Evolutionary conservation across 768 basidiomycete species (phyloP).

Genomic region (Macrolepiota dolichaula): DNA sequence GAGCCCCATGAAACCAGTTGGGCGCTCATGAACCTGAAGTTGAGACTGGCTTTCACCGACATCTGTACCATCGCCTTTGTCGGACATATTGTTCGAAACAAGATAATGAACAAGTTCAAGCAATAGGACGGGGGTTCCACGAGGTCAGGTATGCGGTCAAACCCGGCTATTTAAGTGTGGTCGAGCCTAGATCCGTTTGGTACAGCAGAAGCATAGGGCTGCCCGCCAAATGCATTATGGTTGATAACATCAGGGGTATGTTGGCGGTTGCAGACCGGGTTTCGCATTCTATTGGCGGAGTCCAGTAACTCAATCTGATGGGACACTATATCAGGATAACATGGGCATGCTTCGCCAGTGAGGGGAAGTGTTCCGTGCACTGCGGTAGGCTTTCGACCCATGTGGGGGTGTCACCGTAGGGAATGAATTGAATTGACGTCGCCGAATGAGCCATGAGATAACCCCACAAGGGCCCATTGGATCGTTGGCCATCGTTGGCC

Average conservation of each 20-base stretch:
- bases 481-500: not conserved
- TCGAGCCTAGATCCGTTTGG: not conserved
- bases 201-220: too few species aligned
- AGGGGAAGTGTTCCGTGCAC: not conserved
- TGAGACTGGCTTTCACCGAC: constrained; percentile 23
- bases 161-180: not conserved
- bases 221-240: too few species aligned
- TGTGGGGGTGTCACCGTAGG: not conserved
- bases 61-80: constrained; percentile 18
- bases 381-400: not conserved
- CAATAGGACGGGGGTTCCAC: not conserved
- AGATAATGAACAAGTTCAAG: not conserved
- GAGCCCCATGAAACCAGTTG: constrained; percentile 47
- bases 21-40: constrained; percentile 38
- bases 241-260: too few species aligned
- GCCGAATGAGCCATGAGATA: not conserved
- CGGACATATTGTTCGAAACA: constrained; percentile 1
- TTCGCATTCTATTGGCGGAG: too few species aligned
- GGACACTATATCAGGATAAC: not conserved
- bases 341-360: constrained; percentile 1
- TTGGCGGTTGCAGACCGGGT: too few species aligned
- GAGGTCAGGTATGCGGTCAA: not conserved
- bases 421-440: not conserved
- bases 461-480: not conserved
- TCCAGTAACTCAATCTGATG: too few species aligned